A percentile compares a stretch with the other conserved stretches of the same genome.
Conservation (phyloP, 768 basidiomycete genomes). For the Lactarius sp. region DNA sequence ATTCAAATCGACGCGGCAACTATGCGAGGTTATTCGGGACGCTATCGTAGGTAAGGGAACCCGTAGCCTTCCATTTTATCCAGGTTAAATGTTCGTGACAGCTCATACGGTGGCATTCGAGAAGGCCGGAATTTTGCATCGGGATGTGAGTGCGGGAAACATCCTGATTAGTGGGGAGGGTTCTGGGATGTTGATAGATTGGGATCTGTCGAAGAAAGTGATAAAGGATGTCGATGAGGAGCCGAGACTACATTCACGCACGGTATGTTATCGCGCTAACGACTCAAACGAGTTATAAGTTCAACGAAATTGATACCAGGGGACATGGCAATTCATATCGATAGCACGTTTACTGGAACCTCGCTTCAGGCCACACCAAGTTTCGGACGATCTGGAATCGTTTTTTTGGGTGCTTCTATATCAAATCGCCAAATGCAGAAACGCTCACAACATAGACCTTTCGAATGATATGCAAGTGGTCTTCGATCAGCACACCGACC, state of each 20-base stretch:
- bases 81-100: background rate
- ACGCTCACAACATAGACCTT: background rate
- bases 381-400: slow-evolving; percentile 24
- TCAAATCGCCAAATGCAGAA: background rate
- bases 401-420: slow-evolving; percentile 23
- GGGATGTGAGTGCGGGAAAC: slow-evolving; percentile 5
- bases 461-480: background rate
- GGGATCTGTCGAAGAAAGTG: slow-evolving; percentile 6
- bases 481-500: background rate
- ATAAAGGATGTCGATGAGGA: background rate
- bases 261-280: background rate
- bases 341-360: background rate
- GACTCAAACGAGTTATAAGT: background rate
- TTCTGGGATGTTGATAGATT: slow-evolving; percentile 3
- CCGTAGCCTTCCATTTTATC: background rate
- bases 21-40: slow-evolving; percentile 4
- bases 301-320: slow-evolving; percentile 1
- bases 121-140: slow-evolving; percentile 6
- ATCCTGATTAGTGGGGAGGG: slow-evolving; percentile 3
- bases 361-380: background rate
- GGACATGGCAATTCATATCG: slow-evolving; percentile 25
- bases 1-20: slow-evolving; percentile 8
- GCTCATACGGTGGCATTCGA: slow-evolving; percentile 4
- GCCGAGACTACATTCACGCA: background rate
- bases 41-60: background rate